These are phyloP conservation scores for Botrytis fabae DNA, from an alignment of 2,329 filamentous ascomycete genomes.

Conservation along the genomic window DNA sequence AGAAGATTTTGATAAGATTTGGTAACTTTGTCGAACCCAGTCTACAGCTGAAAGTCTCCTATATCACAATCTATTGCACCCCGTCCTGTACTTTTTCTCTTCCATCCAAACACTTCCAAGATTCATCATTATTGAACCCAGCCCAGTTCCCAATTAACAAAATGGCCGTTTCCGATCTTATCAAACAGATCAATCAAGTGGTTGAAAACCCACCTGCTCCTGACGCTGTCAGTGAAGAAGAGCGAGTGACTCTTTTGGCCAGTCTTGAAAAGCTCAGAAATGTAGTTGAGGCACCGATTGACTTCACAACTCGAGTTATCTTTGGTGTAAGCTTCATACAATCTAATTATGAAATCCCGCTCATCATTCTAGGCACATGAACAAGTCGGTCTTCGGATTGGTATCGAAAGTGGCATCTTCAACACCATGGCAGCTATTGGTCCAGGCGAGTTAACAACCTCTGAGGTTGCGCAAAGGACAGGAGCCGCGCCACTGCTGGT, in stretches of 20 bases:
- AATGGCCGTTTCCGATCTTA: conserved; percentile 3
- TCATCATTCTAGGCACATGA: background rate
- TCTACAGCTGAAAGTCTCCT: too few relatives aligned
- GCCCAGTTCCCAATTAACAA: background rate
- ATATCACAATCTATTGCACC: too few relatives aligned
- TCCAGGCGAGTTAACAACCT: background rate
- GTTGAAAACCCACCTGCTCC: background rate
- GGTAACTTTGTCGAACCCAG: too few relatives aligned
- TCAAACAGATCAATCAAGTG: background rate
- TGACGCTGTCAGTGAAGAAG: conserved; percentile 6
- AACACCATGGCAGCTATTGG: conserved; percentile 8
- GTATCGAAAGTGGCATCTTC: conserved; percentile 19
- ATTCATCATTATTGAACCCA: background rate
- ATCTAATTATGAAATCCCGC: background rate
- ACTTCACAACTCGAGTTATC: conserved; percentile 13
- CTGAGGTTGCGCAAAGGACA: conserved; percentile 8
- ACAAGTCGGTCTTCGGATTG: conserved; percentile 14
- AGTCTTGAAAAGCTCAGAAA: background rate
- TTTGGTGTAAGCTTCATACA: conserved; percentile 3
- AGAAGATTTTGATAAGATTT: too few relatives aligned
- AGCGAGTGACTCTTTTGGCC: conserved; percentile 12
- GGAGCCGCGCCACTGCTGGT: conserved; percentile 10
- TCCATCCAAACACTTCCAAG: background rate
- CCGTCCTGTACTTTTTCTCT: too few relatives aligned
- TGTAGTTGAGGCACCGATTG: conserved; percentile 8